Base-by-base conservation (phyloP, 1,139 yeast species). In the Petasospora fabianii region DNA sequence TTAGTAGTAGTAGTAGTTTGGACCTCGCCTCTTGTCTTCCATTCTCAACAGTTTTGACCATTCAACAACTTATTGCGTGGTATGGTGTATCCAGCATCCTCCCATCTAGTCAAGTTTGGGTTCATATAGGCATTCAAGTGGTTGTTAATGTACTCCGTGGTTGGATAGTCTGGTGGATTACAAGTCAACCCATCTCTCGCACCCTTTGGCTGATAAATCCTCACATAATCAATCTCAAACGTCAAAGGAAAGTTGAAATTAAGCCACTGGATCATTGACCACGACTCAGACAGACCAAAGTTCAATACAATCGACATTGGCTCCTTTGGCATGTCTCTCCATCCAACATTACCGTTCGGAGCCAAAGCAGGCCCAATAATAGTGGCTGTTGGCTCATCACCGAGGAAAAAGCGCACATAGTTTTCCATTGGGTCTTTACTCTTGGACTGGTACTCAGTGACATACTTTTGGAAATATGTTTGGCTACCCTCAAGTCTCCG, bases 201-300 rank as follows among this genome's bases (percentile, higher is more conserved):
- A 47, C 67, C 75, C 27, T 62, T 51, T 3, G 94, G 92, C 62
- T 86, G 96, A 59, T 86, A 86, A 13, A 86, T 60, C 48, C 96
- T 74, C 13, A 86, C 86, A 54, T 80, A 83, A 60, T 86, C 96
- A 40, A 86, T 66, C 43, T 77, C 66, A 71, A 85, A 63, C 3
- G 71, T 70, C 3, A 74, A 71, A 1, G 96, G 96, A 72, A 86
- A 85, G 29, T 61, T 58, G 33, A 86, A 62, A 12, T 77, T 68
- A 26, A 74, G 70, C 94, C 95, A 84, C 59, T 84, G 84, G 48
- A 86, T 84, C 57, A 82, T 81, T 1, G 86, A 82, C 95, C 95
- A 86, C 40, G 78, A 75, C 48, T 79, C 78, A 7, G 95, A 85
- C 37, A 86, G 63, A 60, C 94, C 96, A 60, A 86, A 61, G 59